Percentiles rank a stretch among this genome's conserved stretches.
Conservation (phyloP, 352 stramenopile genomes). For the Peronospora farinosa region DNA sequence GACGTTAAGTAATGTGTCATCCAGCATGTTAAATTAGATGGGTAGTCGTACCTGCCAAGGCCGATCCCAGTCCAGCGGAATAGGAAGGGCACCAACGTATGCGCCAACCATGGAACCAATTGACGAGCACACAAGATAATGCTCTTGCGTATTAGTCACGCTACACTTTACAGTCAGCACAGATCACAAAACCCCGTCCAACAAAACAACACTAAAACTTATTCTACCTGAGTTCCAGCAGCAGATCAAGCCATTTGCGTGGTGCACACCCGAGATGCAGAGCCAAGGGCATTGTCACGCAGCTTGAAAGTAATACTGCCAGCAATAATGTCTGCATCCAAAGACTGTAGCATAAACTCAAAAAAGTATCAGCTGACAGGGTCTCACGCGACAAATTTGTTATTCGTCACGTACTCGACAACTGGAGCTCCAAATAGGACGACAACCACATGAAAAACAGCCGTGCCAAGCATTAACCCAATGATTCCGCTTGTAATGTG, state of each 20-base stretch:
- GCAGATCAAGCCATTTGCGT: conserved; percentile 43
- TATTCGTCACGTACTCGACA: conserved; percentile 33
- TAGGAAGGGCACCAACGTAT: conserved; percentile 70
- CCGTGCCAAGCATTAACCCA: conserved; percentile 34
- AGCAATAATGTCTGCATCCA: conserved; percentile 58
- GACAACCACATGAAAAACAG: conserved; percentile 50
- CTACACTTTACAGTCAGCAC: conserved; percentile 15
- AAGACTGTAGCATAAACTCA: conserved; percentile 33
- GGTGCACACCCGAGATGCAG: conserved; percentile 33
- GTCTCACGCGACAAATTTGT: neutral
- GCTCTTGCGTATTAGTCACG: conserved; percentile 33
- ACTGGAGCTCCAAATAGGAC: conserved; percentile 73
- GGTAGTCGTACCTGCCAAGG: conserved; percentile 67
- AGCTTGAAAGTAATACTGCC: conserved; percentile 45
- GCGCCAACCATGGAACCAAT: conserved; percentile 57
- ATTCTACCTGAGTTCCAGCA: conserved; percentile 46
- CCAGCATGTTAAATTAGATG: neutral
- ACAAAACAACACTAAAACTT: neutral
- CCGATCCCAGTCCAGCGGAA: conserved; percentile 84
- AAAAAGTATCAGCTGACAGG: conserved; percentile 4
- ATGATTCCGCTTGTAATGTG: conserved; percentile 20
- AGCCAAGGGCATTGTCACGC: conserved; percentile 39
- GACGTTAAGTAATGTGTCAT: neutral
- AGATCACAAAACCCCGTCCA: too few species aligned
- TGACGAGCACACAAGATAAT: conserved; percentile 43